phyloP scores from a whole-genome alignment of 495 filamentous ascomycete genomes.

The Aspergillus nanangensis region DNA sequence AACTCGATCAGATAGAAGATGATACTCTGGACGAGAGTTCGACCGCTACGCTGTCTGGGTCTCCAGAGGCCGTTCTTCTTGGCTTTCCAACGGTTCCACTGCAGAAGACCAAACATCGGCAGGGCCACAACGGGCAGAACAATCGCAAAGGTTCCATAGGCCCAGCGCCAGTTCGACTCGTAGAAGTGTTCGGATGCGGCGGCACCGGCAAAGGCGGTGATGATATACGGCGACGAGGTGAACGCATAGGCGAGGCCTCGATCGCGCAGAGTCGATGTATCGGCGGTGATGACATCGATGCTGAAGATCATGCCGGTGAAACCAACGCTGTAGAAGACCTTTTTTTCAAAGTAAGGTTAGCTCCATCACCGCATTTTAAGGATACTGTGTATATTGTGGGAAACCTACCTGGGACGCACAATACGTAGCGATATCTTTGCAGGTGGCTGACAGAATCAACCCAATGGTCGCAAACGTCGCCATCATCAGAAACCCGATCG shows the following conservation, averaged over 20 bases:
- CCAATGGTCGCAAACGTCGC: slow-evolving; percentile 30
- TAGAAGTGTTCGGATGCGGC: slow-evolving; percentile 35
- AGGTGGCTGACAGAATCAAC: slow-evolving; percentile 48
- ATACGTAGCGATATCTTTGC: slow-evolving; percentile 43
- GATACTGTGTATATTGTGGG: neutral
- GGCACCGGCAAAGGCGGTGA: slow-evolving; percentile 36
- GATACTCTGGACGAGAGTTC: slow-evolving; percentile 34
- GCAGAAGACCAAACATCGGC: slow-evolving; percentile 46
- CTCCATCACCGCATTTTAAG: too few relatives aligned
- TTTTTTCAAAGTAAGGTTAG: neutral
- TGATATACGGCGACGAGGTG: slow-evolving; percentile 46
- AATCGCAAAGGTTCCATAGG: slow-evolving; percentile 55
- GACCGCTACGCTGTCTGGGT: slow-evolving; percentile 29
- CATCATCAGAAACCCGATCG: slow-evolving; percentile 50
- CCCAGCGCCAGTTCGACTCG: slow-evolving; percentile 56
- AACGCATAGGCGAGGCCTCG: slow-evolving; percentile 57
- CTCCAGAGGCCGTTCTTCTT: slow-evolving; percentile 33
- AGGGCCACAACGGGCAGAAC: slow-evolving; percentile 49
- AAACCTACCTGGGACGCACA: slow-evolving; percentile 42
- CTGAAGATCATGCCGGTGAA: slow-evolving; percentile 52
- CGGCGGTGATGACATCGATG: slow-evolving; percentile 56
- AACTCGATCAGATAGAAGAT: slow-evolving; percentile 54
- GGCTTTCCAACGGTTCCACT: slow-evolving; percentile 53
- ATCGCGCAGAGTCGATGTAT: slow-evolving; percentile 56
- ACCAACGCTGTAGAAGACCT: slow-evolving; percentile 40